These are phyloP conservation scores for Xylaria venustula DNA, from an alignment of 495 filamentous ascomycete genomes.

Conservation along the genomic window DNA sequence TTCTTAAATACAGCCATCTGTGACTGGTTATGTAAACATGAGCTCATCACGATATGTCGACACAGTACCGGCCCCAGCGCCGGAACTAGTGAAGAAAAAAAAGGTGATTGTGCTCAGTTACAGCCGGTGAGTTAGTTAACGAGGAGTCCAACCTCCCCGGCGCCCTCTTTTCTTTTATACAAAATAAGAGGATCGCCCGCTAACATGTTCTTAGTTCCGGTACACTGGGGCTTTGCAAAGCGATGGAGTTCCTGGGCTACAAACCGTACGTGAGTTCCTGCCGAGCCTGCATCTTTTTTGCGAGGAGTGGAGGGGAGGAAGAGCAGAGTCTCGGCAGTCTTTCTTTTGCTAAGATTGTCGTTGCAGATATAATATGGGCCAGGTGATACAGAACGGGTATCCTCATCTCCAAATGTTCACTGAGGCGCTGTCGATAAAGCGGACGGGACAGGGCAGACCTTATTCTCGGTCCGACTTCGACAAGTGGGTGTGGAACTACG, in stretches of 20 bases:
- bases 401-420: slow-evolving; percentile 13
- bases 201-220: background rate
- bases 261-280: background rate
- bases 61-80: slow-evolving; percentile 1
- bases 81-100: slow-evolving; percentile 10
- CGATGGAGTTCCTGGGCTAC: slow-evolving; percentile 2
- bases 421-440: background rate
- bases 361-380: background rate
- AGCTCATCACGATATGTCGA: slow-evolving; percentile 14
- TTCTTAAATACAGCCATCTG: too few relatives aligned
- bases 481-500: slow-evolving; percentile 1
- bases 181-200: background rate
- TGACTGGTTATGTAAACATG: background rate
- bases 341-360: background rate
- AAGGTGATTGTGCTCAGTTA: slow-evolving; percentile 16
- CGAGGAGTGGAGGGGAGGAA: background rate
- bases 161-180: background rate
- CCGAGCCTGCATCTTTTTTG: background rate
- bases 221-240: slow-evolving; percentile 11
- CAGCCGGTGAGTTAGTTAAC: slow-evolving; percentile 7
- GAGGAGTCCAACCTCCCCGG: background rate
- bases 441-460: background rate
- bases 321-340: background rate
- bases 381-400: slow-evolving; percentile 6
- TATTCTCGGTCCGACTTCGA: slow-evolving; percentile 11